Conservation (phyloP, 73 alveolate genomes). For the Stentor roeselii region DNA sequence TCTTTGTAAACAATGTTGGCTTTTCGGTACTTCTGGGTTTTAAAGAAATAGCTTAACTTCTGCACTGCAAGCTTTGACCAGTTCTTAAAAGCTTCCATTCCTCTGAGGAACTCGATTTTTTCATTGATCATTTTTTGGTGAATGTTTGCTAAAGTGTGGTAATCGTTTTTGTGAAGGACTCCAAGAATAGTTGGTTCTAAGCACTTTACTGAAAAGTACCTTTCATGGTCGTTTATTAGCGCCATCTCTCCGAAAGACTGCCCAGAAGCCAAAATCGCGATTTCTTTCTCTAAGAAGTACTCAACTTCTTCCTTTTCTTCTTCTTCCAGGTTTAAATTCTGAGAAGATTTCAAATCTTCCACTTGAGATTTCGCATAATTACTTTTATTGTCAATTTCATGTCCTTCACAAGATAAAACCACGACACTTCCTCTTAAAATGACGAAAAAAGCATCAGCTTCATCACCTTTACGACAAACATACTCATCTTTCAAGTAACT, state of each 20-base stretch:
- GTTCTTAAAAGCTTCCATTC: neutral
- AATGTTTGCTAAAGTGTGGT: neutral
- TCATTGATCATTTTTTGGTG: slow-evolving; percentile 14
- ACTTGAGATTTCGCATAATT: neutral
- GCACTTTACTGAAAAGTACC: neutral
- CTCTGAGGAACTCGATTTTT: slow-evolving; percentile 1
- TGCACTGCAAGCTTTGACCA: neutral
- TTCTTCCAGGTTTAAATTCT: neutral
- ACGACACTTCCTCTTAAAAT: slow-evolving; percentile 1
- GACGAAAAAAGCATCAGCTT: neutral
- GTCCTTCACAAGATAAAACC: neutral
- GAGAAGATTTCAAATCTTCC: neutral
- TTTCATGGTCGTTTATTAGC: neutral
- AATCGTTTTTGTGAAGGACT: neutral
- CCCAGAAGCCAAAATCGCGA: slow-evolving; percentile 4
- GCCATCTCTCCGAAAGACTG: slow-evolving; percentile 27
- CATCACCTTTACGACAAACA: slow-evolving; percentile 8
- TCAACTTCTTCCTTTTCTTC: too few relatives aligned
- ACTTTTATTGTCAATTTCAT: neutral
- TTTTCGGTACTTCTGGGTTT: neutral
- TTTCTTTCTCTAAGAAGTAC: too few relatives aligned
- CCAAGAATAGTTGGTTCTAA: neutral
- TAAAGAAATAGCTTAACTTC: slow-evolving; percentile 9
- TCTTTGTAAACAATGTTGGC: slow-evolving; percentile 12
- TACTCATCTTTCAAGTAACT: neutral